These are phyloP conservation scores for Chaetomium cochliodes DNA, from an alignment of 495 filamentous ascomycete genomes.

Conservation along the genomic window DNA sequence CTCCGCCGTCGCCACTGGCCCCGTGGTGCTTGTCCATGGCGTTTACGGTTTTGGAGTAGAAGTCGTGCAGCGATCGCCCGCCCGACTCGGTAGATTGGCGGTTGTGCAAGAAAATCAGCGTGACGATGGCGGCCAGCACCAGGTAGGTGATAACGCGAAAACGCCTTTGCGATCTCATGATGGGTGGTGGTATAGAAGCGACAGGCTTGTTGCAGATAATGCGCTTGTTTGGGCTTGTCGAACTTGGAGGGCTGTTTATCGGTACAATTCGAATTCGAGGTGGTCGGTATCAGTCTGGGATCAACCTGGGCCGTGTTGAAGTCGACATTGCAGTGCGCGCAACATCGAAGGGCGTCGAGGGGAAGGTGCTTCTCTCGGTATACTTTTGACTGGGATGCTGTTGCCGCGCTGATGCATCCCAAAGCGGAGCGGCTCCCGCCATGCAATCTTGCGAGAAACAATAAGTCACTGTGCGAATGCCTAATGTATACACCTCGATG, in stretches of 20 bases:
- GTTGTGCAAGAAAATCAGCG: constrained; percentile 58
- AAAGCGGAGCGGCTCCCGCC: not conserved
- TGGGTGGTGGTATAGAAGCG: constrained; percentile 21
- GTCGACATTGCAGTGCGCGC: not conserved
- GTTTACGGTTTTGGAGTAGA: constrained; percentile 56
- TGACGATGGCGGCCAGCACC: constrained; percentile 55
- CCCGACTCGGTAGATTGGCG: constrained; percentile 39
- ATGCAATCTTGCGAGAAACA: no score
- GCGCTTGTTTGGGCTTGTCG: not conserved
- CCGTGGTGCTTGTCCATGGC: constrained; percentile 43
- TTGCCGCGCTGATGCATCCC: not conserved
- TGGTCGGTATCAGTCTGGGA: not conserved
- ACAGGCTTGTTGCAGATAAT: not conserved
- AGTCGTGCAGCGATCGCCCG: constrained; percentile 45
- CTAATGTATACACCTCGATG: no score
- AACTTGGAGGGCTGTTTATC: not conserved
- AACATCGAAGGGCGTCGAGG: not conserved
- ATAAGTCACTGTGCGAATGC: no score
- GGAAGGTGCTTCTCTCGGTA: not conserved
- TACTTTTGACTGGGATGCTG: no score
- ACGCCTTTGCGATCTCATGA: constrained; percentile 72
- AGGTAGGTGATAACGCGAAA: constrained; percentile 59
- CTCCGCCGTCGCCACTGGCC: not conserved
- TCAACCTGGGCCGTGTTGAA: not conserved
- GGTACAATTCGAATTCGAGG: not conserved